phyloP scores from a whole-genome alignment of 768 basidiomycete genomes.

The Trametes coccinea region DNA sequence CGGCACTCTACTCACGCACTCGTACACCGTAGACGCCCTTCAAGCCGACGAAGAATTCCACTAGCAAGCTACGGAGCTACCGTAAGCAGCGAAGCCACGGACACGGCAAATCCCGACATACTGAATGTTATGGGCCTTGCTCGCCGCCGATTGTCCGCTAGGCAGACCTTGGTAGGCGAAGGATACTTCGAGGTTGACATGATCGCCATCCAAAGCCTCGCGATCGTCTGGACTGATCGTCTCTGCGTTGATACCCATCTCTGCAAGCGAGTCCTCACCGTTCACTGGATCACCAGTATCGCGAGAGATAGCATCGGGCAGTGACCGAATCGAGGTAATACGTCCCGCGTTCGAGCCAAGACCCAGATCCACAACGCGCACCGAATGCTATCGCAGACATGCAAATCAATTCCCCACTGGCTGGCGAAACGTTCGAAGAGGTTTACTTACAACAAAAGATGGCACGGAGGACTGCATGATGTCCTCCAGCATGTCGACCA shows the following conservation, averaged over 20 bases:
- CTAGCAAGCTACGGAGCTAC: constrained; percentile 41
- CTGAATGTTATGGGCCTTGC: constrained; percentile 56
- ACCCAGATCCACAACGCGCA: constrained; percentile 71
- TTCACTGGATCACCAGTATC: constrained; percentile 36
- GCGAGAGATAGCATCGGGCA: constrained; percentile 43
- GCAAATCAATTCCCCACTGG: background rate
- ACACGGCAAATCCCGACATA: constrained; percentile 6
- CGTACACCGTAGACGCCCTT: constrained; percentile 41
- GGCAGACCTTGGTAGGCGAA: constrained; percentile 64
- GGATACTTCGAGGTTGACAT: constrained; percentile 69
- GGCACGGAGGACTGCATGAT: constrained; percentile 56
- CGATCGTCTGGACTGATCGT: constrained; percentile 19
- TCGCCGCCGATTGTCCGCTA: constrained; percentile 36
- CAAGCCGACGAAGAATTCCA: constrained; percentile 66
- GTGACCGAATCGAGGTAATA: constrained; percentile 65
- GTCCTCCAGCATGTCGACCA: constrained; percentile 66
- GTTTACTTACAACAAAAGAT: constrained; percentile 30
- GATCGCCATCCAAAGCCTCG: constrained; percentile 43
- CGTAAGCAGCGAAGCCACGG: background rate
- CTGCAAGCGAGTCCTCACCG: constrained; percentile 1
- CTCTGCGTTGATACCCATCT: constrained; percentile 12
- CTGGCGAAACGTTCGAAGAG: constrained; percentile 12
- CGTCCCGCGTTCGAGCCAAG: constrained; percentile 69
- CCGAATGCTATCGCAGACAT: constrained; percentile 40
- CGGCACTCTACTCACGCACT: constrained; percentile 29